Percentiles rank a stretch among this genome's conserved stretches.
These are phyloP conservation scores for Botryotinia narcissicola DNA, from an alignment of 2,329 filamentous ascomycete species.

Conservation along the genomic window DNA sequence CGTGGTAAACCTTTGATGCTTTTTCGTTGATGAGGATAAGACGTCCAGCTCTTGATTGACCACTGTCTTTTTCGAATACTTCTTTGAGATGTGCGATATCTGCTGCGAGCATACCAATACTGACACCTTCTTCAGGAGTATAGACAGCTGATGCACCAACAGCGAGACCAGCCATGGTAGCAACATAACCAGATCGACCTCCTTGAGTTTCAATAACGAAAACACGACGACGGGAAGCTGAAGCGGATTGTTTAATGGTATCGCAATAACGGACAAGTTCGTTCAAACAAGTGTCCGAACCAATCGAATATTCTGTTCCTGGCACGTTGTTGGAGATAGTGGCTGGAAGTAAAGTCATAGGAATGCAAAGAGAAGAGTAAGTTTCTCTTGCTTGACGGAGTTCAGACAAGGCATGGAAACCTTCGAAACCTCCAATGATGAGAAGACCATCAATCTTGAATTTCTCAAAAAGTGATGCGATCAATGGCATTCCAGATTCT, in stretches of 20 bases:
- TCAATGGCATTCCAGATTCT: slow-evolving; percentile 77
- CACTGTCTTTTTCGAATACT: slow-evolving; percentile 80
- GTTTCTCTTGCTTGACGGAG: slow-evolving; percentile 75
- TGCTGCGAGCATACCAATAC: slow-evolving; percentile 84
- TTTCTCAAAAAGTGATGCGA: slow-evolving; percentile 78
- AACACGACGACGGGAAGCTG: slow-evolving; percentile 85
- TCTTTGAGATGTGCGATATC: slow-evolving; percentile 89
- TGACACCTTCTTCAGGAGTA: slow-evolving; percentile 94
- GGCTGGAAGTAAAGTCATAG: slow-evolving; percentile 87
- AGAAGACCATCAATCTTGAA: slow-evolving; percentile 92
- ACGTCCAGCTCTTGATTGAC: slow-evolving; percentile 85
- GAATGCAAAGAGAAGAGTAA: slow-evolving; percentile 86
- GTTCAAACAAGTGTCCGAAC: slow-evolving; percentile 95
- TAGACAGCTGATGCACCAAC: slow-evolving; percentile 93
- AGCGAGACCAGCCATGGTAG: slow-evolving; percentile 84
- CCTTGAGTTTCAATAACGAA: slow-evolving; percentile 99
- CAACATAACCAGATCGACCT: slow-evolving; percentile 89
- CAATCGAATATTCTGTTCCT: slow-evolving; percentile 93
- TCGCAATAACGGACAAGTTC: slow-evolving; percentile 94
- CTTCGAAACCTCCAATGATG: slow-evolving; percentile 92
- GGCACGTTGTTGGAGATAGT: slow-evolving; percentile 99
- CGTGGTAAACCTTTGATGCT: slow-evolving; percentile 84
- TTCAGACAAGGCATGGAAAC: slow-evolving; percentile 87
- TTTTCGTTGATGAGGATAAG: slow-evolving; percentile 97
- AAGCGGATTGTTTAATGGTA: slow-evolving; percentile 95